A percentile compares a stretch with the other conserved stretches of the same genome.
These are phyloP conservation scores for Isabelozyma heimii DNA, from an alignment of 805 yeast genomes.

Conservation along the genomic window DNA sequence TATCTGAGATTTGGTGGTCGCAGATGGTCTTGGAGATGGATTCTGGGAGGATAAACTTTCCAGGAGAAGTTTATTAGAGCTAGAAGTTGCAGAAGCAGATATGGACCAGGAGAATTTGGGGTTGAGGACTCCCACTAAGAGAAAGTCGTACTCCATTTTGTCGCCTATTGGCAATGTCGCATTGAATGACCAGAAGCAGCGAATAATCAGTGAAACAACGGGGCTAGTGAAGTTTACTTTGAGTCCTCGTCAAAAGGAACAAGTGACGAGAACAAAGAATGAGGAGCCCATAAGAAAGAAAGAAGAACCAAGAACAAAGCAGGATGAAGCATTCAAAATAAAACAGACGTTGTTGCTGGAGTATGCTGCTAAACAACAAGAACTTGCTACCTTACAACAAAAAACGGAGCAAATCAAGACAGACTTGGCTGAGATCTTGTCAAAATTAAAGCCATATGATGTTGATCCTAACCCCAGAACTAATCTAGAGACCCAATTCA, in stretches of 20 bases:
- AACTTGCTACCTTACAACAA: constrained; percentile 47
- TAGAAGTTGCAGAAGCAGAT: no score
- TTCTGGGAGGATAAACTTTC: no score
- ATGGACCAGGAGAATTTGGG: constrained; percentile 4
- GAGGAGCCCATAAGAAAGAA: background rate
- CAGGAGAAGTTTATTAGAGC: no score
- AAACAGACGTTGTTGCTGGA: constrained; percentile 14
- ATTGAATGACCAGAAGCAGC: constrained; percentile 4
- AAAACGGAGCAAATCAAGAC: constrained; percentile 29
- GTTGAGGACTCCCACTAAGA: constrained; percentile 5
- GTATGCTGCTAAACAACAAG: constrained; percentile 53
- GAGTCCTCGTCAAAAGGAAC: constrained; percentile 5
- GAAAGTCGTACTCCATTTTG: constrained; percentile 14
- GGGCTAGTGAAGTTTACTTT: constrained; percentile 48
- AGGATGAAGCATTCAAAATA: constrained; percentile 24
- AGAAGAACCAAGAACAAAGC: no score
- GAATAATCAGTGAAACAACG: constrained; percentile 49
- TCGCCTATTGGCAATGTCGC: constrained; percentile 3
- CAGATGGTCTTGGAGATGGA: background rate
- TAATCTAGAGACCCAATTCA: constrained; percentile 4
- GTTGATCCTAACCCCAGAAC: background rate
- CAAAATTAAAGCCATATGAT: constrained; percentile 16
- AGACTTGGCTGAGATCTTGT: constrained; percentile 32
- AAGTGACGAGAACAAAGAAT: constrained; percentile 1
- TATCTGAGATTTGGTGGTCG: background rate